Conservation (phyloP, 106 monocot species). For the Dendrobium catenatum region DNA sequence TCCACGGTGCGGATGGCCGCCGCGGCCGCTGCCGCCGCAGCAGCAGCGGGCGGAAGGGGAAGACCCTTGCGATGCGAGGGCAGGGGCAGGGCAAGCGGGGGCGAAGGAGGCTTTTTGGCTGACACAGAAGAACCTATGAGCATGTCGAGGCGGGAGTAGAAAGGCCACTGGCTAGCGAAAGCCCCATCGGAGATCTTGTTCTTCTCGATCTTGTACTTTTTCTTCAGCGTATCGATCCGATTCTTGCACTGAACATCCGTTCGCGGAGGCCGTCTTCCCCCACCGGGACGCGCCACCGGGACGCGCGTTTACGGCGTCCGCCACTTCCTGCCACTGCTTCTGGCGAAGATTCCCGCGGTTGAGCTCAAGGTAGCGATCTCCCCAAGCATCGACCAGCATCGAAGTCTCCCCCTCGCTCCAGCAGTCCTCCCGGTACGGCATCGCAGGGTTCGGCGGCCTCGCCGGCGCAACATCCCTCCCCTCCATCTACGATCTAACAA, state of each 20-base stretch:
- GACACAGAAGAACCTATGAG: conserved; percentile 39
- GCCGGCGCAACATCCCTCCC: conserved; percentile 20
- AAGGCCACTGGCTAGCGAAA: conserved; percentile 44
- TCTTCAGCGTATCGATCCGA: conserved; percentile 90
- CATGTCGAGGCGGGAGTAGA: conserved; percentile 53
- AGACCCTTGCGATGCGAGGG: conserved; percentile 5
- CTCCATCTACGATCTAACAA: conserved; percentile 11
- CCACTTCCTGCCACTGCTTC: conserved; percentile 93
- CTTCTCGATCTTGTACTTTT: conserved; percentile 86
- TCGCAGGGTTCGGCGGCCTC: conserved; percentile 56
- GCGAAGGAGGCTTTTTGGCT: conserved; percentile 18
- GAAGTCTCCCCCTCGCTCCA: conserved; percentile 93
- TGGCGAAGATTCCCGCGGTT: conserved; percentile 88
- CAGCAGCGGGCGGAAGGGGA: conserved; percentile 8
- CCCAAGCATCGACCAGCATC: conserved; percentile 77
- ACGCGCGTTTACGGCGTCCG: conserved; percentile 81
- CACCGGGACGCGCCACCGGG: conserved; percentile 49
- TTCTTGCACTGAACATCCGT: conserved; percentile 92
- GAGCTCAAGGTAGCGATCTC: conserved; percentile 72
- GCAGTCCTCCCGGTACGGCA: conserved; percentile 90
- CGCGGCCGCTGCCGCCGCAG: conserved; percentile 11
- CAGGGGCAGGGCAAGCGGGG: conserved; percentile 28
- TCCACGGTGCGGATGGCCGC: background rate
- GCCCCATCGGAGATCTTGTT: conserved; percentile 28
- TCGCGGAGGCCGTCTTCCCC: conserved; percentile 42